Evolutionary conservation across 1,139 yeast species (phyloP), one percentile per base, ranked within the genome.

Genomic region (Blastobotrys persicus): DNA sequence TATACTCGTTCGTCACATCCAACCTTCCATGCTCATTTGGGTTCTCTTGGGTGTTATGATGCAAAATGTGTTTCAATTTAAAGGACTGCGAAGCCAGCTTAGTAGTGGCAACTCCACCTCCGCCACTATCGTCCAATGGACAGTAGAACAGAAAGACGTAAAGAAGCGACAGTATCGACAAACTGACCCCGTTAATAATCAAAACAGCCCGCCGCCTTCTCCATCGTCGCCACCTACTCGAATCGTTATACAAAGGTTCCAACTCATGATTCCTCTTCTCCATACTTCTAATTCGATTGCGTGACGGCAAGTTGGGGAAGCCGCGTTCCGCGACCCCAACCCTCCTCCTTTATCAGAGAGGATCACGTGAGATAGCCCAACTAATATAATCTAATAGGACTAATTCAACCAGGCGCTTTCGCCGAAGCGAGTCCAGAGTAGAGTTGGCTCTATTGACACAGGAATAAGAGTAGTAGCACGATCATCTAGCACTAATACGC

Each of bases 41-140:
- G 38, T 50, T 44, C 7, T 45, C 47, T 31, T 56, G 51, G 2
- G 59, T 55, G 41, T 58, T 57, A 33, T 57, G 61, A 35, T 59
- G 62, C 44, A 49, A 52, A 13, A 59, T 48, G 46, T 59, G 61
- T 47, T 49, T 55, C 45, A 59, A 38, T 2, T 45, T 17, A 41
- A 58, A 56, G 9, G 28, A 9, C 5, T 5, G 28, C 28, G 28
- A 23, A 5, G 28, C 5, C 28, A 23, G 9, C 28, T 9, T 9
- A 23, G 28, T 9, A 23, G 9, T 23, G 28, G 28, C 9, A 9
- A 9, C 28, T 6, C 5, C 28, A 23, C 9, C 9, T 5, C 9
- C 28, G 28, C 28, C 28, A 23, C 9, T 9, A 9, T 9, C 28
- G 5, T 9, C 28, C 5, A 23, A 9, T 9, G 28, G 28, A 5